phyloP scores from a whole-genome alignment of 2,329 filamentous ascomycete genomes.

The Ascochyta rabiei region DNA sequence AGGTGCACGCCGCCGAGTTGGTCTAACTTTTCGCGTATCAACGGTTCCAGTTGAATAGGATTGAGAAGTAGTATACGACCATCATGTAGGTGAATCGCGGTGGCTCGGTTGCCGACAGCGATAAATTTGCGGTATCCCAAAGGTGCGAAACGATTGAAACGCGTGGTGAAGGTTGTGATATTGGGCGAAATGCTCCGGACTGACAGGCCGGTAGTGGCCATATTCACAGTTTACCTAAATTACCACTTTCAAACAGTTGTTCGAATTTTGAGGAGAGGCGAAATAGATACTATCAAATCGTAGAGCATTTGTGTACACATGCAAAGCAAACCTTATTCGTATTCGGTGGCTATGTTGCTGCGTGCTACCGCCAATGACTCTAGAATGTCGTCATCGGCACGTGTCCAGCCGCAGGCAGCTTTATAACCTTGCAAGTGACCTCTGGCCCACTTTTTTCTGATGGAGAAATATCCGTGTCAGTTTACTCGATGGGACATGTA shows the following conservation, averaged over 20 bases:
- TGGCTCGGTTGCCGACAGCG: constrained; percentile 26
- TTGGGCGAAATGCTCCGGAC: constrained; percentile 14
- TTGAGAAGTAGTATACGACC: constrained; percentile 19
- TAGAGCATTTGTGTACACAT: too few relatives aligned
- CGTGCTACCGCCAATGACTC: not conserved
- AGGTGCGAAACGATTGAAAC: constrained; percentile 25
- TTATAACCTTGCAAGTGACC: too few relatives aligned
- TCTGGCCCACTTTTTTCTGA: too few relatives aligned
- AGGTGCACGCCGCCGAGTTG: constrained; percentile 20
- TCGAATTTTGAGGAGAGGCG: too few relatives aligned
- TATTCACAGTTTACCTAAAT: not conserved
- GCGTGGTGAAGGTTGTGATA: constrained; percentile 22
- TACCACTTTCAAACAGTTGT: too few relatives aligned
- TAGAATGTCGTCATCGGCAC: not conserved
- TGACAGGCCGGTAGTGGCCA: not conserved
- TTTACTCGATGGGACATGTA: too few relatives aligned
- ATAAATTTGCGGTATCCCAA: constrained; percentile 24
- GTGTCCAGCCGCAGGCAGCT: too few relatives aligned
- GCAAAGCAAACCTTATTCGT: too few relatives aligned
- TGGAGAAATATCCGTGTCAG: too few relatives aligned
- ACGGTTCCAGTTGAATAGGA: constrained; percentile 14
- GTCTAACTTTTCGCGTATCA: constrained; percentile 12
- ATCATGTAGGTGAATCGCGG: constrained; percentile 18
- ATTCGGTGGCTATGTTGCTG: not conserved
- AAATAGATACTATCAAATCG: too few relatives aligned